phyloP scores from a whole-genome alignment of 352 stramenopile genomes.

The Phytophthora pistaciae region DNA sequence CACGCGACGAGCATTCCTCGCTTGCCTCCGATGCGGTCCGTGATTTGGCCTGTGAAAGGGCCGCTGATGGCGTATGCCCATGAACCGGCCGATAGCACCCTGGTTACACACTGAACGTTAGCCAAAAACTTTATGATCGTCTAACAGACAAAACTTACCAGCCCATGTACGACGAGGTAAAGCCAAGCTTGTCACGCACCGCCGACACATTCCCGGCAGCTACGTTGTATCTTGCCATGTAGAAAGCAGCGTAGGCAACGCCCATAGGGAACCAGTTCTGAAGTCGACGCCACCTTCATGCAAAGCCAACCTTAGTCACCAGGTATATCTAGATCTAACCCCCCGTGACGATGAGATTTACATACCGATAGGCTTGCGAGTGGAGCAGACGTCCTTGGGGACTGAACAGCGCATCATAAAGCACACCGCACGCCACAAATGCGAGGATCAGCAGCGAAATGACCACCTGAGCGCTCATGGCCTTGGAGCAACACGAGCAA shows the following conservation, averaged over 20 bases:
- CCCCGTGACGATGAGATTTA: not conserved
- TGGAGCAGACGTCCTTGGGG: slow-evolving; percentile 58
- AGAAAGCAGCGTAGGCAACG: slow-evolving; percentile 78
- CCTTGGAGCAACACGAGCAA: not conserved
- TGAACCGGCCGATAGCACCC: slow-evolving; percentile 65
- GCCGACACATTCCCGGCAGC: slow-evolving; percentile 70
- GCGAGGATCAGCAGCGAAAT: slow-evolving; percentile 67
- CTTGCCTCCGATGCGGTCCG: slow-evolving; percentile 66
- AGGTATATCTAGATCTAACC: too few relatives aligned
- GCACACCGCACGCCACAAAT: slow-evolving; percentile 61
- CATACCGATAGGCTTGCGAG: slow-evolving; percentile 63
- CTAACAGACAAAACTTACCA: slow-evolving; percentile 38
- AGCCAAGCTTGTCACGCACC: slow-evolving; percentile 54
- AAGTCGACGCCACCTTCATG: slow-evolving; percentile 63
- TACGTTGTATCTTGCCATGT: slow-evolving; percentile 85
- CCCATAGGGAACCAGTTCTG: slow-evolving; percentile 85
- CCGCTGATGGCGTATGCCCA: slow-evolving; percentile 65
- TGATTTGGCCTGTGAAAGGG: slow-evolving; percentile 69
- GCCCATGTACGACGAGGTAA: slow-evolving; percentile 68
- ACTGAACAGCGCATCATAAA: slow-evolving; percentile 74
- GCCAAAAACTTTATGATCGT: not conserved
- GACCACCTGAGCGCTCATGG: slow-evolving; percentile 28
- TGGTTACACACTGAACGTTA: slow-evolving; percentile 1
- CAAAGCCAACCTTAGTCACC: not conserved
- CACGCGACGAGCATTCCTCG: slow-evolving; percentile 70